Conservation (phyloP, 495 filamentous ascomycete species). For the Lentithecium fluviatile region DNA sequence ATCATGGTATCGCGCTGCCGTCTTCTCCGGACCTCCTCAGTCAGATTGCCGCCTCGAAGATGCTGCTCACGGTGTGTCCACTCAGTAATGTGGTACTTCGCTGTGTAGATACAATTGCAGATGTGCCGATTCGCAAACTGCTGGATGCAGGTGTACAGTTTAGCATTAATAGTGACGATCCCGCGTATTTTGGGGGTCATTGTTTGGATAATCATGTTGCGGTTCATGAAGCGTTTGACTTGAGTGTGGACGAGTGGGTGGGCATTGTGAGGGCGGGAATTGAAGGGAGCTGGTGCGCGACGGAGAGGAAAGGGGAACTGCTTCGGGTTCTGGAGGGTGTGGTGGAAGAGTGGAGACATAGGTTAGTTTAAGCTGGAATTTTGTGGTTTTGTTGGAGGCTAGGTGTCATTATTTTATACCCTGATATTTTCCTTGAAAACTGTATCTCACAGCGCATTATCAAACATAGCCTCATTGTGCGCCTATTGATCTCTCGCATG, state of each 20-base stretch:
- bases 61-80: slow-evolving; percentile 69
- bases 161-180: slow-evolving; percentile 58
- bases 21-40: slow-evolving; percentile 61
- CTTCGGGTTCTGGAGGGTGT: slow-evolving; percentile 24
- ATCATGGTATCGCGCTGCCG: slow-evolving; percentile 67
- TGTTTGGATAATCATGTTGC: slow-evolving; percentile 74
- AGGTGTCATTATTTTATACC: no score
- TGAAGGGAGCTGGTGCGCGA: slow-evolving; percentile 58
- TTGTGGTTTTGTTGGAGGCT: neutral
- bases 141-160: slow-evolving; percentile 57
- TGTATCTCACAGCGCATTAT: no score
- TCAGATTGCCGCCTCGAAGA: slow-evolving; percentile 54
- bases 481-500: no score
- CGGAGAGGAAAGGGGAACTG: slow-evolving; percentile 50
- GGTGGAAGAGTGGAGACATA: slow-evolving; percentile 8
- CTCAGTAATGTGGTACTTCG: slow-evolving; percentile 68
- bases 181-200: slow-evolving; percentile 78
- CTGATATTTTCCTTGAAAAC: no score
- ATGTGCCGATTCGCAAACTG: slow-evolving; percentile 65
- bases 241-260: slow-evolving; percentile 64
- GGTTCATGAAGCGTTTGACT: slow-evolving; percentile 67
- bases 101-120: slow-evolving; percentile 55
- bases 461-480: no score
- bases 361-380: neutral
- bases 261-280: slow-evolving; percentile 61